These are phyloP conservation scores for Myochromella boudieri DNA, from an alignment of 768 basidiomycete species.

Conservation along the genomic window DNA sequence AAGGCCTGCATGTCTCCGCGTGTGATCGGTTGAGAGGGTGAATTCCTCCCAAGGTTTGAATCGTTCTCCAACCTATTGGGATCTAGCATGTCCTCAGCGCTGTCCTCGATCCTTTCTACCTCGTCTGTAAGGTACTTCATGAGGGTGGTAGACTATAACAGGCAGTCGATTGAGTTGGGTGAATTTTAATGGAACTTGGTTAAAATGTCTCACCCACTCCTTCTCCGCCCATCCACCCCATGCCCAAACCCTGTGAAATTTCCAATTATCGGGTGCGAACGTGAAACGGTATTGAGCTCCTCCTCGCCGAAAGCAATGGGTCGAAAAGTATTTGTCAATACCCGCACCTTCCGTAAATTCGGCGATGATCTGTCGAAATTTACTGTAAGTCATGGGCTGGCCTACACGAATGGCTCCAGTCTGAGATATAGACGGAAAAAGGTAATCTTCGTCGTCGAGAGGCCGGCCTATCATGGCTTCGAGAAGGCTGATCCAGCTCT, in stretches of 20 bases:
- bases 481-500: constrained; percentile 15
- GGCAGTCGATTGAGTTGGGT: too few relatives aligned
- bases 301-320: constrained; percentile 32
- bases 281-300: constrained; percentile 35
- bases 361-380: constrained; percentile 25
- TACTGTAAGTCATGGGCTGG: not conserved
- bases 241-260: constrained; percentile 27
- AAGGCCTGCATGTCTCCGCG: too few relatives aligned
- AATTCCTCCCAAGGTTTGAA: too few relatives aligned
- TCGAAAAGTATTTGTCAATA: constrained; percentile 21
- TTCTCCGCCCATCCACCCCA: constrained; percentile 38
- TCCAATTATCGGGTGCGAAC: constrained; percentile 34
- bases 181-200: too few relatives aligned
- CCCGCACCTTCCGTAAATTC: constrained; percentile 26
- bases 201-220: constrained; percentile 3
- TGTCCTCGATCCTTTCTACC: too few relatives aligned
- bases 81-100: too few relatives aligned
- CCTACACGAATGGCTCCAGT: constrained; percentile 17
- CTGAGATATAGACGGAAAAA: constrained; percentile 29
- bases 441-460: constrained; percentile 24
- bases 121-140: too few relatives aligned
- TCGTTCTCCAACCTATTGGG: too few relatives aligned
- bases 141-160: too few relatives aligned
- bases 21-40: too few relatives aligned
- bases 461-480: constrained; percentile 16